A percentile compares a stretch with the other conserved stretches of the same genome.
Evolutionary conservation across 768 basidiomycete genomes (phyloP).

Genomic region (Paxillus involutus): DNA sequence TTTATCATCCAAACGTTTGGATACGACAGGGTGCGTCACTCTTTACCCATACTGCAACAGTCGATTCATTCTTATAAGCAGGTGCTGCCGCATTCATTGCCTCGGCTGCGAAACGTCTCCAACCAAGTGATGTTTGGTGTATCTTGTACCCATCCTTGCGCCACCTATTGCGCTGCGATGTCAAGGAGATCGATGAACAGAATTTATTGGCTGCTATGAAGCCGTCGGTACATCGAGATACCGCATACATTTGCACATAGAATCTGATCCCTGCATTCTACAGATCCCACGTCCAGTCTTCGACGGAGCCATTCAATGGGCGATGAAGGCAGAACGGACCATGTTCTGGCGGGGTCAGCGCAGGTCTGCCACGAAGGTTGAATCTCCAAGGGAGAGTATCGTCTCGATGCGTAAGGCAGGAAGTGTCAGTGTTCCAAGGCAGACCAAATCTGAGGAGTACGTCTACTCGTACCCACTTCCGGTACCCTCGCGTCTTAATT

Average conservation of each 20-base stretch:
- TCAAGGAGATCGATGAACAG: conserved; percentile 70
- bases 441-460: conserved; percentile 75
- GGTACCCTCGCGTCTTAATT: neutral
- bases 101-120: conserved; percentile 79
- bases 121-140: conserved; percentile 92
- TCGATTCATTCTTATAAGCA: conserved; percentile 29
- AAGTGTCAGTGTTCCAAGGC: conserved; percentile 36
- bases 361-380: conserved; percentile 46
- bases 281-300: conserved; percentile 71
- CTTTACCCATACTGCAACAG: neutral
- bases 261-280: neutral
- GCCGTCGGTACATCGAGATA: conserved; percentile 59
- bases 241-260: neutral
- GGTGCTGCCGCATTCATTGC: conserved; percentile 88
- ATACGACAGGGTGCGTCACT: conserved; percentile 78
- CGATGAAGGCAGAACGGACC: conserved; percentile 77
- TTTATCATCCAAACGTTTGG: conserved; percentile 96
- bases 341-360: conserved; percentile 73
- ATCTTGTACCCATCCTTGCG: conserved; percentile 91
- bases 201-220: conserved; percentile 77
- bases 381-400: conserved; percentile 74
- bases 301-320: conserved; percentile 86
- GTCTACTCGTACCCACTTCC: conserved; percentile 23
- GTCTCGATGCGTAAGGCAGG: conserved; percentile 59
- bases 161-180: conserved; percentile 82